Evolutionary conservation across 768 basidiomycete species (phyloP), one percentile per base, ranked within the genome.

Genomic region (Amanita pallidorosea): DNA sequence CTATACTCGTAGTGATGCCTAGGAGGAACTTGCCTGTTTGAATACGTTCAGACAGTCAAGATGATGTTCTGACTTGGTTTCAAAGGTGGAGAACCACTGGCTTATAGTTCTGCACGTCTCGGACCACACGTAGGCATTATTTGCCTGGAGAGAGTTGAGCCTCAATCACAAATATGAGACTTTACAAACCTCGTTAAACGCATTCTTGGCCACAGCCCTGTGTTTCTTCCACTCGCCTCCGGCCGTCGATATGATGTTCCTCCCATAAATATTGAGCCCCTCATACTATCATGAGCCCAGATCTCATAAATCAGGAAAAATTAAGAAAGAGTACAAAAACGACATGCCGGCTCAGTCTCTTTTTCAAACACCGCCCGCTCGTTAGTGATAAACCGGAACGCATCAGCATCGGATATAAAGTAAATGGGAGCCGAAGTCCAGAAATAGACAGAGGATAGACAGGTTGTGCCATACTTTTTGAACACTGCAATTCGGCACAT

Each of bases 161-260:
- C 1, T 43, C n/a, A 27, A 27, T 15, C 33, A 33, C 13, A 5
- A 13, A 13, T 3, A 13, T 5, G 33, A 33, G 12, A 31, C 11
- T 13, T 5, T 13, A 5, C 59, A 44, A 49, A 64, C 76, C 61
- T 77, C 76, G 41, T 68, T 75, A 59, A 78, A 78, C 0, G 76
- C 76, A 8, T 72, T 68, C 48, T 71, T 75, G 18, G 73, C 63
- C 1, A 74, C 63, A 8, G 57, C 60, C 37, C 73, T 65, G 54
- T 76, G 75, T 2, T 72, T 64, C 45, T 71, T 71, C 75, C 76
- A 78, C n/a, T 71, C 67, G 0, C 66, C 47, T 5, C 68, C 72
- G 45, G 74, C 75, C 0, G 59, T 56, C 5, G 69, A 66, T 22
- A 77, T 56, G 2, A 79, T 49, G 55, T 73, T 77, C 18, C 51